Percentiles rank a stretch among this genome's conserved stretches.
Evolutionary conservation across 805 yeast genomes (phyloP).

Genomic region (Yamadazyma phyllophila): DNA sequence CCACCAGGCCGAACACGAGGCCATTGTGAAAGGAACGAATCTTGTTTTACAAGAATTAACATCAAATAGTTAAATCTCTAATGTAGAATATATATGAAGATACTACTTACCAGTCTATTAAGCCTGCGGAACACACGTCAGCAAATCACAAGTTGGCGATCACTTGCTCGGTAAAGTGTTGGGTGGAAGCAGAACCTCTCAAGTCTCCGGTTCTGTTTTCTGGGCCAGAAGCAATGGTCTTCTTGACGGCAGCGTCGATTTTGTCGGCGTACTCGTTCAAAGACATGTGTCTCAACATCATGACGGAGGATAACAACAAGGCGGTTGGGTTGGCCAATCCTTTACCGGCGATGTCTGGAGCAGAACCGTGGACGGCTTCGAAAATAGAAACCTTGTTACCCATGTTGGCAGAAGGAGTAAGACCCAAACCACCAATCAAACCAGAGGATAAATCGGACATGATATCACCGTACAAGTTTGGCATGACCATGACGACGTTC

Average conservation of each 20-base stretch:
- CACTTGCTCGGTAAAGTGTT: constrained; percentile 89
- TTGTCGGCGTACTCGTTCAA: constrained; percentile 75
- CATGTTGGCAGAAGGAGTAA: constrained; percentile 99
- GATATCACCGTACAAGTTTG: constrained; percentile 98
- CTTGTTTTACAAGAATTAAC: constrained; percentile 48
- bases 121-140: no score
- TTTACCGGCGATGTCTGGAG: constrained; percentile 99
- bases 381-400: constrained; percentile 97
- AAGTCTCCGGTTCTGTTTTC: constrained; percentile 96
- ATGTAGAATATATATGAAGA: not conserved
- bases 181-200: constrained; percentile 87
- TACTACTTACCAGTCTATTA: not conserved
- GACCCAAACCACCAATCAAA: constrained; percentile 96
- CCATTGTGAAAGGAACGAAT: constrained; percentile 89
- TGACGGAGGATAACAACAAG: constrained; percentile 87
- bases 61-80: not conserved
- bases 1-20: constrained; percentile 80
- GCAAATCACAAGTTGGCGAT: constrained; percentile 61
- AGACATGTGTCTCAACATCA: constrained; percentile 99
- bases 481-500: constrained; percentile 95
- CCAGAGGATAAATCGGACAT: constrained; percentile 98
- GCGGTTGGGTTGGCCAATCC: constrained; percentile 99
- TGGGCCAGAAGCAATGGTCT: constrained; percentile 91
- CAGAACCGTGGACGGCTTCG: constrained; percentile 99
- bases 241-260: constrained; percentile 83